A percentile compares a stretch with the other conserved stretches of the same genome.
Conservation (phyloP, 1,139 yeast species). For the Sugiyamaella pinicola region DNA sequence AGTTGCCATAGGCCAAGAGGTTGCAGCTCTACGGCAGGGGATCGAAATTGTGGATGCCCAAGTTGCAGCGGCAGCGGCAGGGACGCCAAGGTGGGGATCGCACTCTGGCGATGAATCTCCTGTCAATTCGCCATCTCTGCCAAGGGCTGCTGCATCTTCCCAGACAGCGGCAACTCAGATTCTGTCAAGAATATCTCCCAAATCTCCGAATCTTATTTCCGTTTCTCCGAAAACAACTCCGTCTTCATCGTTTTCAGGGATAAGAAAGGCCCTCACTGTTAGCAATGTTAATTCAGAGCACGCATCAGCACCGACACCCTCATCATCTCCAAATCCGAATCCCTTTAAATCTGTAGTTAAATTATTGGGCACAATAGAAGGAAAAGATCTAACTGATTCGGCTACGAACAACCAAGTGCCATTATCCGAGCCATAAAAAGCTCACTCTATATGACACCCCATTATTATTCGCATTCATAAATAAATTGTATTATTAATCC, state of each 20-base stretch:
- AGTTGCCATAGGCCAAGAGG: slow-evolving; percentile 40
- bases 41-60: slow-evolving; percentile 28
- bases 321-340: slow-evolving; percentile 3
- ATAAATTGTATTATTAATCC: slow-evolving; percentile 15
- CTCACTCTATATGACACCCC: background rate
- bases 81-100: too few species aligned
- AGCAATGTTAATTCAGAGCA: slow-evolving; percentile 6
- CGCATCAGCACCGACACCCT: background rate
- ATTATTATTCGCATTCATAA: slow-evolving; percentile 1
- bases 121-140: too few species aligned
- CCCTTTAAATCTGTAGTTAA: slow-evolving; percentile 1
- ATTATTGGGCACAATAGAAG: background rate
- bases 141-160: too few species aligned
- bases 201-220: background rate
- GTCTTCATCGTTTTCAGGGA: slow-evolving; percentile 6
- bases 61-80: background rate
- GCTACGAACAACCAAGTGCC: background rate
- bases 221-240: background rate
- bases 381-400: background rate
- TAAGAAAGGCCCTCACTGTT: background rate
- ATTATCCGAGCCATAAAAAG: too few species aligned
- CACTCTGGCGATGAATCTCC: too few species aligned
- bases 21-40: slow-evolving; percentile 36
- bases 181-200: background rate
- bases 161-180: slow-evolving; percentile 4